A percentile compares a stretch with the other conserved stretches of the same genome.
These are phyloP conservation scores for Trametes versicolor DNA, from an alignment of 1,284 basidiomycete genomes.

Conservation along the genomic window DNA sequence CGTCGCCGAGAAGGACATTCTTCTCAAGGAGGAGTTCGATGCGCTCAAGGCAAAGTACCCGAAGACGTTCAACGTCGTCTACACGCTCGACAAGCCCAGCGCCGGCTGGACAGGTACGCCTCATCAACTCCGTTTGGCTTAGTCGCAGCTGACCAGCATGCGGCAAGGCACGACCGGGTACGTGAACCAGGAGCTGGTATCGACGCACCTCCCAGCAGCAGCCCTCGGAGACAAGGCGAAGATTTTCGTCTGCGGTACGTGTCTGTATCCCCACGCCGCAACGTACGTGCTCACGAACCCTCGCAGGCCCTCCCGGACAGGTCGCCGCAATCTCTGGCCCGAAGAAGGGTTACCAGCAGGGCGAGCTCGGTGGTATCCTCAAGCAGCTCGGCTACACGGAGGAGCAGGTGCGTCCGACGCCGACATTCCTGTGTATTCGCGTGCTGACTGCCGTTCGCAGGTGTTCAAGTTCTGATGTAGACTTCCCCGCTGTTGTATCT, in stretches of 20 bases:
- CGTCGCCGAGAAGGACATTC: constrained; percentile 90
- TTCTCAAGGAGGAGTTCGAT: constrained; percentile 87
- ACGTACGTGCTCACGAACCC: background rate
- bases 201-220: constrained; percentile 77
- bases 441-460: constrained; percentile 41
- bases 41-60: constrained; percentile 76
- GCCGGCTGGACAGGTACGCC: constrained; percentile 74
- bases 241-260: constrained; percentile 87
- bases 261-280: background rate
- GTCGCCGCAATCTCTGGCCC: constrained; percentile 82
- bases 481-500: background rate
- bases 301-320: constrained; percentile 86
- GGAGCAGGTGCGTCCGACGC: constrained; percentile 70
- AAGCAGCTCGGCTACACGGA: constrained; percentile 89
- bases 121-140: constrained; percentile 38
- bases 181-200: constrained; percentile 76
- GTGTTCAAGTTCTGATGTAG: constrained; percentile 63
- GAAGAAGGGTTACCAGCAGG: constrained; percentile 86
- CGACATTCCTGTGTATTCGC: background rate
- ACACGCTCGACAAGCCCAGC: constrained; percentile 85
- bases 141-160: too few species aligned
- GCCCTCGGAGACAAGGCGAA: constrained; percentile 84
- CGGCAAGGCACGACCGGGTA: constrained; percentile 77
- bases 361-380: constrained; percentile 82
- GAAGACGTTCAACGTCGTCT: constrained; percentile 83